Evolutionary conservation across 768 basidiomycete genomes (phyloP), one percentile per base, ranked within the genome.

Genomic region (Psilocybe azurescens): DNA sequence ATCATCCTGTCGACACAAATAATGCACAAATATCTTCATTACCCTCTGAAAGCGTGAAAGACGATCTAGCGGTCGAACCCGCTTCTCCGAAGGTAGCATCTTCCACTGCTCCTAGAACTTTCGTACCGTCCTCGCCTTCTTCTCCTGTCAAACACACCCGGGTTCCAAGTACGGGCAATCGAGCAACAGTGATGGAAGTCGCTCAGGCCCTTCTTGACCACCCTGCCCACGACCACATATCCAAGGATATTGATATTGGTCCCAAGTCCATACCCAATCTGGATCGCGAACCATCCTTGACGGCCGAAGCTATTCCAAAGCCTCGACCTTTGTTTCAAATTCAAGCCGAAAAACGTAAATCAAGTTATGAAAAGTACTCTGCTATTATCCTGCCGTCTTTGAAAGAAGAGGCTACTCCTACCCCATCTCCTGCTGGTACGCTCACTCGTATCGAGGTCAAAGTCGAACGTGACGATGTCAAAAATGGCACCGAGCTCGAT

Each of bases 101-200:
- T n/a, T 16, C 55, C 10, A 46, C n/a, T 46, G 16, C 30, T 29
- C 24, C 55, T 8, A n/a, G 14, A 39, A 36, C 50, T 53, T 41
- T 39, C 18, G 38, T 46, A 24, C 24, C 44, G 5, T 56, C 58
- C 10, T 4, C 57, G 7, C 64, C 64, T 29, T 41, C 58, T 44
- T 51, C 62, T 28, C 52, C 60, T 28, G 41, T 71, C 3, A 81
- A 79, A 55, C 84, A 83, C 67, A 60, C 75, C 49, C 86, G 89
- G 20, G 88, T 88, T 55, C 85, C 89, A 4, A 90, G 85, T 67
- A 84, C 89, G 5, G 89, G 89, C 14, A 86, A 83, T 56, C 78
- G 92, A 61, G 85, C 89, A 18, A 85, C 86, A 13, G 90, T 87
- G 24, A 93, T 93, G 91, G 90, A 93, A 46, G 85, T 93, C 10